These are phyloP conservation scores for Arthrocladium fulminans DNA, from an alignment of 2,329 filamentous ascomycete species.

Conservation along the genomic window DNA sequence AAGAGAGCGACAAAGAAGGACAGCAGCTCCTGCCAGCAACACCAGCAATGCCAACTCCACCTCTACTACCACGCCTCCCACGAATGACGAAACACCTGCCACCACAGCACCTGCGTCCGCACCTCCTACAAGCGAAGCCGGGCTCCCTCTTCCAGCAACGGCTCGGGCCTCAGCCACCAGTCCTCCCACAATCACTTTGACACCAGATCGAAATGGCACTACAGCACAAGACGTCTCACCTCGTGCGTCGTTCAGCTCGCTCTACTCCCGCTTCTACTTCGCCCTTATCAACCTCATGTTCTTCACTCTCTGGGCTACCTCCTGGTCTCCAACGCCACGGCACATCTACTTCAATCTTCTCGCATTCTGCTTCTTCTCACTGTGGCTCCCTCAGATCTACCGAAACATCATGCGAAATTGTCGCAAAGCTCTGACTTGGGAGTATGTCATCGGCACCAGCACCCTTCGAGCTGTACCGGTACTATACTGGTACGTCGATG, in stretches of 20 bases:
- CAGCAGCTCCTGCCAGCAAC: background rate
- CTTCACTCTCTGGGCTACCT: constrained; percentile 50
- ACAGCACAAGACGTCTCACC: constrained; percentile 33
- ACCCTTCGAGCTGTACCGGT: constrained; percentile 69
- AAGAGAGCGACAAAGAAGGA: constrained; percentile 27
- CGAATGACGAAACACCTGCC: too few relatives aligned
- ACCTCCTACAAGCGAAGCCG: constrained; percentile 15
- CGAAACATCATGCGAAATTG: constrained; percentile 88
- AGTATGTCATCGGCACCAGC: constrained; percentile 79
- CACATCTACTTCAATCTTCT: constrained; percentile 53
- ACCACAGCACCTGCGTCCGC: background rate
- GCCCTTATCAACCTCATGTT: constrained; percentile 50
- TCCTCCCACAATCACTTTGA: constrained; percentile 39
- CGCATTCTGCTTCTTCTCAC: constrained; percentile 69
- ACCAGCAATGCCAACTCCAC: background rate
- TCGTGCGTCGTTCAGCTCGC: constrained; percentile 45
- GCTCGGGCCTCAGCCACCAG: constrained; percentile 41
- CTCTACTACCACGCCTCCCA: constrained; percentile 3
- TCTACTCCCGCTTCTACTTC: constrained; percentile 56
- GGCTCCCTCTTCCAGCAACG: constrained; percentile 45
- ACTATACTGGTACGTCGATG: constrained; percentile 71
- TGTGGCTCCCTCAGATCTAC: constrained; percentile 87
- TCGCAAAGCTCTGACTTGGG: constrained; percentile 81
- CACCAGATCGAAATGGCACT: constrained; percentile 50
- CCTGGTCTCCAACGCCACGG: constrained; percentile 46